A percentile compares a stretch with the other conserved stretches of the same genome.
phyloP scores from a whole-genome alignment of 352 stramenopile species.

The Pythium folliculosum region DNA sequence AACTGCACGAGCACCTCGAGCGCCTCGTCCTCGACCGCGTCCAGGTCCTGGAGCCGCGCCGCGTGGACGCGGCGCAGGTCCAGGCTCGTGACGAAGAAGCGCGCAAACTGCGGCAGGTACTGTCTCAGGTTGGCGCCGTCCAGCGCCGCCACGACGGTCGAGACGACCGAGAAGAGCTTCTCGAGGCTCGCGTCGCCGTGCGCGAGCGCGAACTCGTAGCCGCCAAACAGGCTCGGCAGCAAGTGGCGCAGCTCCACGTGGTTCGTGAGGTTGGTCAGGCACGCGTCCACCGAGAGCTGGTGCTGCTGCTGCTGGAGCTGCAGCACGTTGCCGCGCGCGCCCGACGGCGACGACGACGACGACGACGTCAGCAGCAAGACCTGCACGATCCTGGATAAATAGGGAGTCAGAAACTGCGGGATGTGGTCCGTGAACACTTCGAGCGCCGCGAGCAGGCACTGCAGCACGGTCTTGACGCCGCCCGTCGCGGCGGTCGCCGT shows the following conservation, averaged over 20 bases:
- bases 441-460: constrained; percentile 72
- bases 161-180: constrained; percentile 73
- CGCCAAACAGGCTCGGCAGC: constrained; percentile 64
- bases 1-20: constrained; percentile 80
- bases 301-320: constrained; percentile 30
- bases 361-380: constrained; percentile 55
- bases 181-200: constrained; percentile 57
- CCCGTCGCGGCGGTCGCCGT: constrained; percentile 14
- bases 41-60: constrained; percentile 52
- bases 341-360: neutral
- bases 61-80: constrained; percentile 75
- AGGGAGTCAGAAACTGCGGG: constrained; percentile 77
- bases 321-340: neutral
- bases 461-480: constrained; percentile 56
- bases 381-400: constrained; percentile 66
- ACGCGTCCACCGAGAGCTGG: constrained; percentile 63
- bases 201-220: constrained; percentile 66
- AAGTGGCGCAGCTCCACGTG: constrained; percentile 76
- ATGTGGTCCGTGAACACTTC: constrained; percentile 87
- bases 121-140: constrained; percentile 55
- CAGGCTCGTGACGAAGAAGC: constrained; percentile 81
- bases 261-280: constrained; percentile 66
- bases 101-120: constrained; percentile 72
- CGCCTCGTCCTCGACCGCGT: constrained; percentile 75
- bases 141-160: constrained; percentile 59